Conservation (phyloP, 768 basidiomycete genomes). For the Jaapia argillacea region DNA sequence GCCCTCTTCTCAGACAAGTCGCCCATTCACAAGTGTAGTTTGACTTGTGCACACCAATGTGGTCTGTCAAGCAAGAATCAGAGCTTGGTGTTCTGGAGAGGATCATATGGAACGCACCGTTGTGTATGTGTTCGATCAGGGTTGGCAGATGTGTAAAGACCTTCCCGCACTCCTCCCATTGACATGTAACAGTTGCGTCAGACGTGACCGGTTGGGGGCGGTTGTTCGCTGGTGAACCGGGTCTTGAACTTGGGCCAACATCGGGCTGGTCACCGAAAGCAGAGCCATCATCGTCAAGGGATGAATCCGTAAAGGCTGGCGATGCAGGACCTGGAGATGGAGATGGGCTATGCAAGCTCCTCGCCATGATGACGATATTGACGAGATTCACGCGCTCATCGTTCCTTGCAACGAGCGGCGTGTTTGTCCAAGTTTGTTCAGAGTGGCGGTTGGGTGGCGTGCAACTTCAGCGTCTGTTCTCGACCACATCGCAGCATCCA, state of each 20-base stretch:
- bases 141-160: slow-evolving; percentile 66
- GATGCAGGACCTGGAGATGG: slow-evolving; percentile 30
- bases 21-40: slow-evolving; percentile 88
- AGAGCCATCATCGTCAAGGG: slow-evolving; percentile 18
- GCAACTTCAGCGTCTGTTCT: background rate
- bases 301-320: slow-evolving; percentile 26
- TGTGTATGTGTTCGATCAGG: slow-evolving; percentile 77
- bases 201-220: slow-evolving; percentile 3
- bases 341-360: slow-evolving; percentile 25
- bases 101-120: slow-evolving; percentile 37
- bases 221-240: slow-evolving; percentile 25
- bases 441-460: background rate
- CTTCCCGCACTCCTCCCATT: slow-evolving; percentile 74
- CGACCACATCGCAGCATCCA: background rate
- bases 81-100: background rate
- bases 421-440: background rate
- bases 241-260: slow-evolving; percentile 21
- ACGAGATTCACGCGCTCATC: background rate
- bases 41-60: slow-evolving; percentile 77
- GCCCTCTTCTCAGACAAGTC: slow-evolving; percentile 67
- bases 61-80: slow-evolving; percentile 34
- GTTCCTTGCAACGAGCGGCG: background rate
- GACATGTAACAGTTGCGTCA: slow-evolving; percentile 53
- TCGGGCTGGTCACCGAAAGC: slow-evolving; percentile 18
- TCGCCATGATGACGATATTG: slow-evolving; percentile 13